Evolutionary conservation across 306 rosid species (phyloP).

Genomic region (Dryas drummondii): DNA sequence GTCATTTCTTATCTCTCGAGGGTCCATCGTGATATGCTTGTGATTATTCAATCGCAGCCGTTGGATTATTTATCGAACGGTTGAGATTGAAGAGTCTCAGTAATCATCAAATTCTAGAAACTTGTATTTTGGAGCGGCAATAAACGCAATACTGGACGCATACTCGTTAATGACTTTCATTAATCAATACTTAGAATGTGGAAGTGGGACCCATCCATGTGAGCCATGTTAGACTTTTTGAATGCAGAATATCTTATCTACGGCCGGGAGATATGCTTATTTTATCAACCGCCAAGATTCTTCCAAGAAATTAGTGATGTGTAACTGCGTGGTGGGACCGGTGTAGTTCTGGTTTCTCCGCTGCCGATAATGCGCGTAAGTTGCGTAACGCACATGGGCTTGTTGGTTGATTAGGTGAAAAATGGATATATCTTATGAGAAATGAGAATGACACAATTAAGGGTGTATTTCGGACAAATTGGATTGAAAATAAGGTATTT

Average conservation of each 20-base stretch:
- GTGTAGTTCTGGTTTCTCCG: conserved; percentile 3
- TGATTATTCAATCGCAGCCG: not conserved
- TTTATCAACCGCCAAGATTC: not conserved
- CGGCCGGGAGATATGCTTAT: not conserved
- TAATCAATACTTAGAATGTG: not conserved
- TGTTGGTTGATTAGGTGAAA: conserved; percentile 16
- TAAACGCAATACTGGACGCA: not conserved
- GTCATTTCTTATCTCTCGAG: not conserved
- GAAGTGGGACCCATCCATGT: conserved; percentile 24
- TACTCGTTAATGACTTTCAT: not conserved
- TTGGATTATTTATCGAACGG: not conserved
- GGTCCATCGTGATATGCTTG: not conserved
- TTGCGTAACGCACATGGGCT: conserved; percentile 37
- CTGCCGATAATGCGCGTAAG: conserved; percentile 21
- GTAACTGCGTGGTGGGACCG: conserved; percentile 15
- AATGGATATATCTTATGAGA: not conserved
- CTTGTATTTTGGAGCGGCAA: not conserved
- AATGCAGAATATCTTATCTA: not conserved
- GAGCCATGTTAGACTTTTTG: conserved; percentile 15
- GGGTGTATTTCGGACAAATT: no score
- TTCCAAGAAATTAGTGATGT: not conserved
- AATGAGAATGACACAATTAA: not conserved
- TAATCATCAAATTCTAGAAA: not conserved
- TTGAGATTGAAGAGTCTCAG: not conserved
- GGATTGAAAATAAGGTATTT: no score